Evolutionary conservation across 306 rosid species (phyloP), one percentile per base, ranked within the genome.

Genomic region (Trichosanthes cucumerina): DNA sequence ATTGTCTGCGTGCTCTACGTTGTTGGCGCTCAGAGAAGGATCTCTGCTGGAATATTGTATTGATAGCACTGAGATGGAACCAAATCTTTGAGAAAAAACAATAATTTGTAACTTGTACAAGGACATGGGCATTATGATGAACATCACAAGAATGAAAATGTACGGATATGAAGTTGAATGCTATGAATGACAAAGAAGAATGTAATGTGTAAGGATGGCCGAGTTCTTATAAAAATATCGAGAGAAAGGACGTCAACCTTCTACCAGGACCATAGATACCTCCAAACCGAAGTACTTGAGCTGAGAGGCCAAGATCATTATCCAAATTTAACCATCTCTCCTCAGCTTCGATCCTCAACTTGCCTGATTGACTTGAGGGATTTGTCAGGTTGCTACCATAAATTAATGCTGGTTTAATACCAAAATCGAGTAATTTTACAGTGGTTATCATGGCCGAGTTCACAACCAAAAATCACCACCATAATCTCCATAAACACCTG

Each of bases 231-330:
- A 28, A 36, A 75, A 18, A 76, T 58, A 23, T 54, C 23, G 15
- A 58, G 71, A 24, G 50, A 34, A 52, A 13, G 38, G 21, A 76
- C 24, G 56, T 78, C 79, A 78, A 95, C 97, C 98, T 95, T 92
- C 98, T 92, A 76, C 96, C 89, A 41, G 93, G 97, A 83, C 98
- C 97, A 82, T 95, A 95, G 90, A 95, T 89, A 74, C 97, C 98
- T 87, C 96, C 98, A 23, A 95, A 88, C 83, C 98, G 92, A 84
- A 91, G 84, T 41, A 89, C 59, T 80, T 82, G 76, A 1, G 92
- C 81, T 1, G 92, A 84, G 75, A 90, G 5, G 54, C 89, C 88
- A 13, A 92, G 84, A 75, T 63, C 43, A 76, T 56, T 79, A 50
- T 90, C 91, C 62, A 95, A 85, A 75, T 78, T 74, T 73, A 90